These are phyloP conservation scores for Leptographium lundbergii DNA, from an alignment of 2,329 filamentous ascomycete species.

Conservation along the genomic window DNA sequence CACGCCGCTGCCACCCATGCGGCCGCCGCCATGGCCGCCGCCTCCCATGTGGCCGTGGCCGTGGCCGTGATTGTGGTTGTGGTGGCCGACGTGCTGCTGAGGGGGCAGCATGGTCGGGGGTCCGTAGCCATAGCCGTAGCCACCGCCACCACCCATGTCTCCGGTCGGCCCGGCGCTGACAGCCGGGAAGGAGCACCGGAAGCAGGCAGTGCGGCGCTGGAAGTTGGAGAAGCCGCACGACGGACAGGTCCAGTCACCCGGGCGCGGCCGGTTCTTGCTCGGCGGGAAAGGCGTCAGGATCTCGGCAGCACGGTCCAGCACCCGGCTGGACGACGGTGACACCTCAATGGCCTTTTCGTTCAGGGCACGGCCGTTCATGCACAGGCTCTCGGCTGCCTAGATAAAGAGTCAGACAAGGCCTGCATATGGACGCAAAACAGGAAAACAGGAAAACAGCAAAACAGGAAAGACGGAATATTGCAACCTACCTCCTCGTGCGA, in stretches of 20 bases:
- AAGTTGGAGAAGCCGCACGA: slow-evolving; percentile 99
- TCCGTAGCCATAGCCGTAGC: slow-evolving; percentile 51
- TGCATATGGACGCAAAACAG: neutral
- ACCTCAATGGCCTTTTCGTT: slow-evolving; percentile 99
- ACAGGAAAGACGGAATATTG: too few species aligned
- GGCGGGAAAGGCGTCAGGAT: slow-evolving; percentile 96
- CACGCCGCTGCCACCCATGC: slow-evolving; percentile 70
- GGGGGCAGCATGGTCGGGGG: slow-evolving; percentile 73
- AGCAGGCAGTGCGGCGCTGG: slow-evolving; percentile 94
- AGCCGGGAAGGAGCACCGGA: slow-evolving; percentile 98
- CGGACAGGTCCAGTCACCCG: slow-evolving; percentile 97
- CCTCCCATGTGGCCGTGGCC: slow-evolving; percentile 56
- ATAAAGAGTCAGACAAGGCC: neutral
- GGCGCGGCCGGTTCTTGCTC: slow-evolving; percentile 93
- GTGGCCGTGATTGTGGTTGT: slow-evolving; percentile 32
- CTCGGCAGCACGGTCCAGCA: slow-evolving; percentile 87
- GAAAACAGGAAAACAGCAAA: neutral
- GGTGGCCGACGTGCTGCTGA: slow-evolving; percentile 47
- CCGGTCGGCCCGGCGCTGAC: slow-evolving; percentile 63
- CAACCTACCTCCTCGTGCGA: slow-evolving; percentile 89
- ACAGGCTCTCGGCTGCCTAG: slow-evolving; percentile 90
- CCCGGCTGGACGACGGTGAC: slow-evolving; percentile 90
- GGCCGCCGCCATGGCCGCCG: slow-evolving; percentile 45
- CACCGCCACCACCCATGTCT: slow-evolving; percentile 40
- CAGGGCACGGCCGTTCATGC: slow-evolving; percentile 96